These are phyloP conservation scores for Avena eriantha DNA, from an alignment of 176 grass and related monocot species.

Conservation along the genomic window DNA sequence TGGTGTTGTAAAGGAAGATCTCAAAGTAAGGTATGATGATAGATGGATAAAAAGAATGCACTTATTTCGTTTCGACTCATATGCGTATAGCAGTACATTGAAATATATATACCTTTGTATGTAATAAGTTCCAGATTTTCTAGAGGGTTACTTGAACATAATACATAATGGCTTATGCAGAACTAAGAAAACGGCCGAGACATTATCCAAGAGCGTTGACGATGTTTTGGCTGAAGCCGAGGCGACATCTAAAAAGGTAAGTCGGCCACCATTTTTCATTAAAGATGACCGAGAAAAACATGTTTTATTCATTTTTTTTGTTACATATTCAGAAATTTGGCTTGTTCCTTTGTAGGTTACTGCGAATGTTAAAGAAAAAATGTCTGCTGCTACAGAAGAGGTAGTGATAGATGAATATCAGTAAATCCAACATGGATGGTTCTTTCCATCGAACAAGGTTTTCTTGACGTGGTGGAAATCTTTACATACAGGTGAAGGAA, in stretches of 20 bases:
- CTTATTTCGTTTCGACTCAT: constrained; percentile 20
- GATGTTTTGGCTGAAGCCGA: constrained; percentile 87
- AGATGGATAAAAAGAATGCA: constrained; percentile 1
- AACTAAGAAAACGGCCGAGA: constrained; percentile 74
- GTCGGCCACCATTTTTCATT: constrained; percentile 12
- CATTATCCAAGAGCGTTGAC: constrained; percentile 81
- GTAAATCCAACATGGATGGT: background rate
- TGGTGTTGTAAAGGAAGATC: constrained; percentile 87
- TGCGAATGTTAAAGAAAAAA: constrained; percentile 66
- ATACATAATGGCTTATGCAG: constrained; percentile 33
- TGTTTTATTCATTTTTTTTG: constrained; percentile 11
- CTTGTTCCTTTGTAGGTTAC: constrained; percentile 51
- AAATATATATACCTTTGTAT: constrained; percentile 21
- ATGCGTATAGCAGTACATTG: constrained; percentile 13
- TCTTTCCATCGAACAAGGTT: background rate
- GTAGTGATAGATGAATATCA: constrained; percentile 21
- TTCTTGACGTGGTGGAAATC: constrained; percentile 34
- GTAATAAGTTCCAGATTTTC: constrained; percentile 30
- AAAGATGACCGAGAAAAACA: constrained; percentile 5
- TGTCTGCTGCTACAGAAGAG: constrained; percentile 74
- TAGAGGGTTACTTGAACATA: constrained; percentile 16
- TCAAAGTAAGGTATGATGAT: constrained; percentile 89
- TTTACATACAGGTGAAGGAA: constrained; percentile 66
- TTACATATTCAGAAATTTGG: background rate
- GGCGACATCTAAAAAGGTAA: constrained; percentile 88